Evolutionary conservation across 441 rosid genomes (phyloP).

Genomic region (Eutrema salsugineum): DNA sequence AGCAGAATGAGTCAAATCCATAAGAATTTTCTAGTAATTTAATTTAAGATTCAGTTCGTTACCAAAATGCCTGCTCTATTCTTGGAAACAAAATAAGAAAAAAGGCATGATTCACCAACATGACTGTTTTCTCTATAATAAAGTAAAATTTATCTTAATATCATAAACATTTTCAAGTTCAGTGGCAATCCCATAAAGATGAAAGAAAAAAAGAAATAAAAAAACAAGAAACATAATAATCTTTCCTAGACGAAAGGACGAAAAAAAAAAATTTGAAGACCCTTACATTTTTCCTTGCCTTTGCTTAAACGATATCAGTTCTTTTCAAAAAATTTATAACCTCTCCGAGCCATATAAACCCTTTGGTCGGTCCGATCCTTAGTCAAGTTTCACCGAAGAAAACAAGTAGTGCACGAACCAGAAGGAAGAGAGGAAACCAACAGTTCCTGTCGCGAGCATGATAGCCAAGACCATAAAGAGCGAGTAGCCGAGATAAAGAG

Average conservation of each 20-base stretch:
- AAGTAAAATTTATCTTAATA: background rate
- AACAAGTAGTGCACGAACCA: conserved; percentile 89
- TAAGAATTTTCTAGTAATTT: background rate
- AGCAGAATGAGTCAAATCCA: background rate
- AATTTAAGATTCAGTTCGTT: background rate
- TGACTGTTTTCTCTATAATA: background rate
- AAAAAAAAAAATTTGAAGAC: conserved; percentile 3
- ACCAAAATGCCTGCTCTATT: background rate
- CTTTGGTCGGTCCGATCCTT: conserved; percentile 10
- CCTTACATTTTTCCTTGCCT: conserved; percentile 8
- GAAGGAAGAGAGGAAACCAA: conserved; percentile 83
- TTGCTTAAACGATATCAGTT: background rate
- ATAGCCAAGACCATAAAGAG: conserved; percentile 77
- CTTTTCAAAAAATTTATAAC: background rate
- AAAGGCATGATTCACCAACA: background rate
- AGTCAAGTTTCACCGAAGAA: conserved; percentile 88
- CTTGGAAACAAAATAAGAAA: background rate
- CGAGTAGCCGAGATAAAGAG: conserved; percentile 74
- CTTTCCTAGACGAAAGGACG: background rate
- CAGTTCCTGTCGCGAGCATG: conserved; percentile 77
- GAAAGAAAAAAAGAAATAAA: background rate
- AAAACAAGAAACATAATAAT: background rate
- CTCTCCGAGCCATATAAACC: background rate
- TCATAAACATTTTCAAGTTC: conserved; percentile 11
- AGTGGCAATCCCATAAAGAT: conserved; percentile 2